A percentile compares a stretch with the other conserved stretches of the same genome.
phyloP scores from a whole-genome alignment of 805 yeast genomes.

The Schwanniomyces yamadae region DNA sequence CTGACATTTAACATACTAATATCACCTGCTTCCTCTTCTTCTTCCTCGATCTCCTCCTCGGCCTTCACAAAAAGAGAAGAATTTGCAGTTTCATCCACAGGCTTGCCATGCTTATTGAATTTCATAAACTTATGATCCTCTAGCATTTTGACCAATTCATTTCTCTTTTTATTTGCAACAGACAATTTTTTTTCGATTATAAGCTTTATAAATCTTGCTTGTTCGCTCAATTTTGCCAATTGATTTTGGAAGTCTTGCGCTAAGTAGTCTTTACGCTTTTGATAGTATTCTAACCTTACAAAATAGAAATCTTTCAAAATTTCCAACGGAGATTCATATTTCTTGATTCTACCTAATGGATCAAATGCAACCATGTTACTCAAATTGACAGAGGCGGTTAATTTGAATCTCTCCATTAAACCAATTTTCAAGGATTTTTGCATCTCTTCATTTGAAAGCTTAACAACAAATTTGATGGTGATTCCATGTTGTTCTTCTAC shows the following conservation, averaged over 20 bases:
- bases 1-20: conserved; percentile 24
- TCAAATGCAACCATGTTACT: conserved; percentile 96
- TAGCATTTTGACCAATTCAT: conserved; percentile 61
- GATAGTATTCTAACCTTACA: conserved; percentile 86
- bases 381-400: conserved; percentile 63
- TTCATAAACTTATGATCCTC: conserved; percentile 68
- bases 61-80: conserved; percentile 21
- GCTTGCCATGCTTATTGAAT: conserved; percentile 68
- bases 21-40: conserved; percentile 42
- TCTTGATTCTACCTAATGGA: conserved; percentile 80
- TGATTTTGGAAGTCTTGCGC: conserved; percentile 68
- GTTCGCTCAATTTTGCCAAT: conserved; percentile 70
- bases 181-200: conserved; percentile 73
- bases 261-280: conserved; percentile 82
- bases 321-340: conserved; percentile 71
- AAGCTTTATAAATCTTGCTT: conserved; percentile 88
- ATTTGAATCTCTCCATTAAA: conserved; percentile 78
- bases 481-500: conserved; percentile 91
- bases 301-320: conserved; percentile 82
- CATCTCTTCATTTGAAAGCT: conserved; percentile 79
- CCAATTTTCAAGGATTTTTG: conserved; percentile 71
- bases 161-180: conserved; percentile 74
- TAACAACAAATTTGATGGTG: conserved; percentile 76
- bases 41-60: conserved; percentile 41
- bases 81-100: conserved; percentile 45